Base-by-base conservation (phyloP, 78 protist species). In the Isochrysis galbana region DNA sequence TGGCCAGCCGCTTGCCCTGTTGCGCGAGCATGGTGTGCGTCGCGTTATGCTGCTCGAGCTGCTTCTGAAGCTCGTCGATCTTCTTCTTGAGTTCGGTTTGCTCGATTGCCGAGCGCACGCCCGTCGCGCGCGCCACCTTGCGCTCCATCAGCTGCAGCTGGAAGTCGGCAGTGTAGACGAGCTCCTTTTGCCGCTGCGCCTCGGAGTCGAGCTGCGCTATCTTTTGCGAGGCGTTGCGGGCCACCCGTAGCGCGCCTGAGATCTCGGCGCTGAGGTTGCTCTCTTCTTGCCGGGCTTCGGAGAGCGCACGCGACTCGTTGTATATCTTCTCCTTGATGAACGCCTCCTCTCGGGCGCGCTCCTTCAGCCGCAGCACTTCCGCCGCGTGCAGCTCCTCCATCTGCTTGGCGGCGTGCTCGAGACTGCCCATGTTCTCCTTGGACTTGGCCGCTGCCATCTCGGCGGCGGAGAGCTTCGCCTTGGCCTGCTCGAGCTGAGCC, bases 111-210 rank as follows among this genome's bases (percentile, higher is more conserved):
- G 95, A 51, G 70, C 95, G 93, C 90, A 91, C 94, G 34, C 96
- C 98, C 70, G 90, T 47, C 0, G 89, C 84, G 26, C 93, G 47
- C 90, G 93, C 77, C 41, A 91, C 89, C 91, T 94, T 95, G 38
- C 97, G 94, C 95, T 96, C 97, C 91, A 96, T 87, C 74, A 93
- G 95, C 94, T 96, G 98, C 44, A 94, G 88, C 89, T 92, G 93
- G 90, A 94, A 96, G 92, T 96, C 98, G 0, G 95, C 94, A 91
- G 91, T 90, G 96, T 96, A 96, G 48, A 96, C 34, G 39, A 95
- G 93, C 61, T 51, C 61, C 61, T 14, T 51, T 51, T 96, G 97
- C 91, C 94, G 93, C 82, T 92, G 90, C 41, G 95, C 1, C 80
- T 94, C 93, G 29, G n/a, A 72, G 93, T 95, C 96, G n/a, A 94